Evolutionary conservation across 495 filamentous ascomycete genomes (phyloP).

Genomic region (Hypoxylon cercidicola): DNA sequence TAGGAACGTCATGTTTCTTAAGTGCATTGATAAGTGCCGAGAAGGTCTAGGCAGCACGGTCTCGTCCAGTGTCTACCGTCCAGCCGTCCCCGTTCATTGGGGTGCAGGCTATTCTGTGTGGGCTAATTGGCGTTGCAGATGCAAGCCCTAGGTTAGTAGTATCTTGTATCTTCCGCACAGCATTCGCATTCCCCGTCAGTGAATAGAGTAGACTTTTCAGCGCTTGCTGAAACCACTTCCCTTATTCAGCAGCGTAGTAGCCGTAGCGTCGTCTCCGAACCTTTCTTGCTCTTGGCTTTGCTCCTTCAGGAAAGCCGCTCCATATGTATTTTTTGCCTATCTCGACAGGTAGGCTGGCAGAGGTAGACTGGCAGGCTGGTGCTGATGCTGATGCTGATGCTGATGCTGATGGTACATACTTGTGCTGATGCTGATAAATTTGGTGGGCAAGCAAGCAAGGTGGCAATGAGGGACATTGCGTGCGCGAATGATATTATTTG

Average conservation of each 20-base stretch:
- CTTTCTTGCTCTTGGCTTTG: constrained; percentile 8
- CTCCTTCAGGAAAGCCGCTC: constrained; percentile 34
- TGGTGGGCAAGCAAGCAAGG: constrained; percentile 1
- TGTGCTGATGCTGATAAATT: too few relatives aligned
- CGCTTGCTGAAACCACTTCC: constrained; percentile 43
- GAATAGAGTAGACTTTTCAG: constrained; percentile 23
- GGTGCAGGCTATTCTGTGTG: constrained; percentile 40
- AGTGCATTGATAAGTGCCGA: constrained; percentile 46
- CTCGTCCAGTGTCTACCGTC: constrained; percentile 27
- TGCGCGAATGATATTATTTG: constrained; percentile 40
- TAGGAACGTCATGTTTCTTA: constrained; percentile 45
- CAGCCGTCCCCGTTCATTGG: constrained; percentile 32
- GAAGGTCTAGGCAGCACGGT: constrained; percentile 37
- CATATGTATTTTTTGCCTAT: constrained; percentile 16
- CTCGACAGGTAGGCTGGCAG: constrained; percentile 6
- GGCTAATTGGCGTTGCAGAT: constrained; percentile 42
- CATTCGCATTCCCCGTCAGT: too few relatives aligned
- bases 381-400: constrained; percentile 15
- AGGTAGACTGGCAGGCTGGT: constrained; percentile 1
- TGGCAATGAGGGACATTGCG: constrained; percentile 42
- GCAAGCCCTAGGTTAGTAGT: constrained; percentile 27
- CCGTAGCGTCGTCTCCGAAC: constrained; percentile 21
- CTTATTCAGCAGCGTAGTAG: constrained; percentile 34
- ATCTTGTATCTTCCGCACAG: constrained; percentile 32
- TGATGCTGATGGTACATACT: constrained; percentile 6